A percentile compares a stretch with the other conserved stretches of the same genome.
Evolutionary conservation across 179 eudicot species (phyloP).

Genomic region (Spergularia azorica): DNA sequence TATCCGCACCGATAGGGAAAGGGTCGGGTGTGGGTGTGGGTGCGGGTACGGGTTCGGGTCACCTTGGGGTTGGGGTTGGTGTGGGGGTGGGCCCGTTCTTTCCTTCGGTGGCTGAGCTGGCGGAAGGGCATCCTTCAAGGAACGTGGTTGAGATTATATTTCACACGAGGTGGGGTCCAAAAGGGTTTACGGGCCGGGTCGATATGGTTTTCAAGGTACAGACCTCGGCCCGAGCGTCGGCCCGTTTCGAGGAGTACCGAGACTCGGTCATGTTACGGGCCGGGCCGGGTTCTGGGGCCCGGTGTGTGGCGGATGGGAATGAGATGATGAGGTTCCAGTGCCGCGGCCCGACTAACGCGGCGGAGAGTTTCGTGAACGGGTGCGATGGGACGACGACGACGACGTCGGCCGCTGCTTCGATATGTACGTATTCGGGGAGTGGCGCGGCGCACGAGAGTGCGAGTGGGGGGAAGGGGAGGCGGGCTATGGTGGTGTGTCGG

Average conservation of each 20-base stretch:
- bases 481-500: slow-evolving; percentile 90
- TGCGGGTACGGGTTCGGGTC: too few species aligned
- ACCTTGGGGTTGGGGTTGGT: neutral
- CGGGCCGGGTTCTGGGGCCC: slow-evolving; percentile 34
- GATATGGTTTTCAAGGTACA: slow-evolving; percentile 87
- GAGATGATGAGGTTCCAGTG: slow-evolving; percentile 73
- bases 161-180: slow-evolving; percentile 73
- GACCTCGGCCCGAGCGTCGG: slow-evolving; percentile 41
- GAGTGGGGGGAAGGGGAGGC: slow-evolving; percentile 68
- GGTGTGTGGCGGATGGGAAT: slow-evolving; percentile 72
- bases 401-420: neutral
- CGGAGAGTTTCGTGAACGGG: slow-evolving; percentile 21
- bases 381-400: slow-evolving; percentile 34
- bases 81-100: slow-evolving; percentile 33
- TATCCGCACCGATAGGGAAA: slow-evolving; percentile 25
- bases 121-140: slow-evolving; percentile 78
- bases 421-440: slow-evolving; percentile 72
- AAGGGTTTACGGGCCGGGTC: slow-evolving; percentile 65
- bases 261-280: slow-evolving; percentile 47
- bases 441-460: slow-evolving; percentile 82
- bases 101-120: slow-evolving; percentile 72
- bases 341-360: slow-evolving; percentile 44
- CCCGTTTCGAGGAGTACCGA: slow-evolving; percentile 78
- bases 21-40: neutral
- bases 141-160: slow-evolving; percentile 94